Percentiles rank a stretch among this genome's conserved stretches.
Evolutionary conservation across 2,329 filamentous ascomycete species (phyloP).

Genomic region (Fusarium annulatum): DNA sequence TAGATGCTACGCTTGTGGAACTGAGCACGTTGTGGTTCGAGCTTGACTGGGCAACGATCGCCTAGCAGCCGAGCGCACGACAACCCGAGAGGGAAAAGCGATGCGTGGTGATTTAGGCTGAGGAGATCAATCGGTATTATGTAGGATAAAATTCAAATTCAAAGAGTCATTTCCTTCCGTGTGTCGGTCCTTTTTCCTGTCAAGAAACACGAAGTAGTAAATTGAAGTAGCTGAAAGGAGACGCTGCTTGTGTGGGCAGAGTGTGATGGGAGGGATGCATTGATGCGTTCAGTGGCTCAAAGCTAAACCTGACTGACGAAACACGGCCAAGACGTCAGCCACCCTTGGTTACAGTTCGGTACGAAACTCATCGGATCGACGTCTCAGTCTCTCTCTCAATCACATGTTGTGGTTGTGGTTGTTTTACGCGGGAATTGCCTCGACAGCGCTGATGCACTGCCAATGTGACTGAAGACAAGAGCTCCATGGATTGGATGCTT

Average conservation of each 20-base stretch:
- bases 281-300: conserved; percentile 43
- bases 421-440: conserved; percentile 21
- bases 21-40: conserved; percentile 29
- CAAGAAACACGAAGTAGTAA: background rate
- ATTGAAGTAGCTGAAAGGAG: background rate
- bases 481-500: background rate
- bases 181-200: background rate
- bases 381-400: conserved; percentile 10
- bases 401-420: conserved; percentile 21
- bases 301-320: conserved; percentile 32
- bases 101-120: conserved; percentile 13
- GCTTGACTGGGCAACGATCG: conserved; percentile 32
- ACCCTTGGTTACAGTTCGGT: conserved; percentile 12
- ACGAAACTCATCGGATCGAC: conserved; percentile 18
- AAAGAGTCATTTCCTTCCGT: background rate
- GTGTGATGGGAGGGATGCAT: conserved; percentile 10
- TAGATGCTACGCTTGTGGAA: conserved; percentile 37
- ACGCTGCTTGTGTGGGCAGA: background rate
- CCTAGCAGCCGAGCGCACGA: conserved; percentile 16
- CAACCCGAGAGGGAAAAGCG: conserved; percentile 12
- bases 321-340: conserved; percentile 40
- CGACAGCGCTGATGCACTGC: background rate
- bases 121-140: background rate
- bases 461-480: background rate
- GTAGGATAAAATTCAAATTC: background rate